A percentile compares a stretch with the other conserved stretches of the same genome.
These are phyloP conservation scores for Pythium oligandrum DNA, from an alignment of 352 stramenopile genomes.

Conservation along the genomic window DNA sequence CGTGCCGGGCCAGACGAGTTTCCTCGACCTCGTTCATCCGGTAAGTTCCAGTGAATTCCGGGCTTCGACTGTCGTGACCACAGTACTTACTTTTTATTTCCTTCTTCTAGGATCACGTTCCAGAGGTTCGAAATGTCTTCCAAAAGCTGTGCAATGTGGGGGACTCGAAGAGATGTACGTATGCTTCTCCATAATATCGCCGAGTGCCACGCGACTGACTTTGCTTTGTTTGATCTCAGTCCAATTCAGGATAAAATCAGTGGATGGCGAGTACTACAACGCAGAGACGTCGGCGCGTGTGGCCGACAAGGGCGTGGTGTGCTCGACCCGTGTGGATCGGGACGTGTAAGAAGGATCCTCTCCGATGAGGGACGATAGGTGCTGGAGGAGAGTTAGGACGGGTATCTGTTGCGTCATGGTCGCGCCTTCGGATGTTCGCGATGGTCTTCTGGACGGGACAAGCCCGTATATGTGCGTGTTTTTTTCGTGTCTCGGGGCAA, in stretches of 20 bases:
- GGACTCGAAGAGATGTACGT: constrained; percentile 69
- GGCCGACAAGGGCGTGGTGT: constrained; percentile 70
- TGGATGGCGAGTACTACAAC: constrained; percentile 68
- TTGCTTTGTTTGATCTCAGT: constrained; percentile 30
- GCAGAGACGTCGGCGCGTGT: constrained; percentile 69
- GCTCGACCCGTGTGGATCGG: constrained; percentile 71
- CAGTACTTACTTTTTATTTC: not conserved
- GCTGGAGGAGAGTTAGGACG: not conserved
- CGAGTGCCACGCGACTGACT: no score
- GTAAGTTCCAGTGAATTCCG: constrained; percentile 26
- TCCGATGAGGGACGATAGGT: not conserved
- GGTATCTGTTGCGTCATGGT: not conserved
- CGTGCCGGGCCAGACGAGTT: constrained; percentile 66
- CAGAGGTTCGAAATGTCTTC: constrained; percentile 58
- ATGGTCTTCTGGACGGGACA: no score
- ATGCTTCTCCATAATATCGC: not conserved
- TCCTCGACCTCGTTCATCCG: constrained; percentile 80
- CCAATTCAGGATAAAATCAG: constrained; percentile 79
- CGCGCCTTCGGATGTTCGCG: no score
- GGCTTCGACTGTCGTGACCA: not conserved
- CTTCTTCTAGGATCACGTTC: constrained; percentile 38
- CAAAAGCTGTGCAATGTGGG: constrained; percentile 58
- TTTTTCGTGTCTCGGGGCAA: no score
- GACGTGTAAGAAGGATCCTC: constrained; percentile 23
- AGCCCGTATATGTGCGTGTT: no score